Evolutionary conservation across 176 grass and related monocot species (phyloP).

Genomic region (Oryza meridionalis): DNA sequence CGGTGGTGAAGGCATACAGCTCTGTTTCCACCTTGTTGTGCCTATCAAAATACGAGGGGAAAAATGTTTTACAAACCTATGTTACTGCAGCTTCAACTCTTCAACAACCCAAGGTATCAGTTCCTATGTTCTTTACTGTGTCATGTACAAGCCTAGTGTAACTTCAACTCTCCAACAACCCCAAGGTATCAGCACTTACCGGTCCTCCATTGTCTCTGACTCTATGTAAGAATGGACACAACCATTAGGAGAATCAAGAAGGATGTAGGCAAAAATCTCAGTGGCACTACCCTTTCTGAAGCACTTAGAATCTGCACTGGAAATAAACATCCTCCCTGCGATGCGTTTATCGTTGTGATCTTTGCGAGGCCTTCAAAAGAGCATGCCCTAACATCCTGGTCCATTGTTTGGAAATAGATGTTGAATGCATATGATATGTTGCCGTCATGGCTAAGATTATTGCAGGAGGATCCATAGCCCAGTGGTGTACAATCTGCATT

Average conservation of each 20-base stretch:
- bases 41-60: conserved; percentile 22
- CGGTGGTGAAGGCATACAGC: conserved; percentile 4
- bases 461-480: conserved; percentile 68
- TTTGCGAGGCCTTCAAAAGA: conserved; percentile 58
- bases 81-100: conserved; percentile 35
- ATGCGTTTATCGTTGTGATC: conserved; percentile 47
- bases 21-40: conserved; percentile 2
- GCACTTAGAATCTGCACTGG: conserved; percentile 59
- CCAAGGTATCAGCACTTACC: conserved; percentile 37
- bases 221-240: conserved; percentile 29
- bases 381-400: conserved; percentile 67
- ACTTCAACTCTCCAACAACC: conserved; percentile 39
- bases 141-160: conserved; percentile 14
- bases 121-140: conserved; percentile 6
- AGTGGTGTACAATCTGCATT: conserved; percentile 74
- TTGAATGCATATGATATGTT: conserved; percentile 74
- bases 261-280: conserved; percentile 36
- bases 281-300: conserved; percentile 32
- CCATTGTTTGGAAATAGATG: conserved; percentile 70
- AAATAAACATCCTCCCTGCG: conserved; percentile 58
- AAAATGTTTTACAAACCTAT: not conserved
- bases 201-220: not conserved
- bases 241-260: conserved; percentile 52
- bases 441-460: conserved; percentile 58
- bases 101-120: conserved; percentile 38